Evolutionary conservation across 2,329 filamentous ascomycete genomes (phyloP).

Genomic region (Diaporthe velutina): DNA sequence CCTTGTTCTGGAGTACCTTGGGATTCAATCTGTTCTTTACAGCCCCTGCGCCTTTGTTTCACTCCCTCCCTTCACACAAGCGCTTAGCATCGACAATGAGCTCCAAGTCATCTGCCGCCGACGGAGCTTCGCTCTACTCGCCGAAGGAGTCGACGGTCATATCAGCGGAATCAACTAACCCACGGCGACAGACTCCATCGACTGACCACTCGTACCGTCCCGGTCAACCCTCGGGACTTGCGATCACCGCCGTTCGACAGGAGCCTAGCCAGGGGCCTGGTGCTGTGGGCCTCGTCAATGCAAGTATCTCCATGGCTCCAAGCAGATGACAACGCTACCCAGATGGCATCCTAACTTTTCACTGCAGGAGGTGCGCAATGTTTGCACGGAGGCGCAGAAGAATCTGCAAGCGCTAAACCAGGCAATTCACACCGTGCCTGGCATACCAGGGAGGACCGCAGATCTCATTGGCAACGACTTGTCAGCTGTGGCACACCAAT

Average conservation of each 20-base stretch:
- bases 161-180: slow-evolving; percentile 22
- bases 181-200: slow-evolving; percentile 12
- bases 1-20: background rate
- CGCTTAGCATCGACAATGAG: slow-evolving; percentile 25
- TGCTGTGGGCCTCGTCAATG: slow-evolving; percentile 17
- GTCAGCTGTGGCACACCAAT: slow-evolving; percentile 31
- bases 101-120: slow-evolving; percentile 12
- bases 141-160: background rate
- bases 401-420: slow-evolving; percentile 28
- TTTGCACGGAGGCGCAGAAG: slow-evolving; percentile 27
- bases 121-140: slow-evolving; percentile 15
- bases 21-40: slow-evolving; percentile 2
- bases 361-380: slow-evolving; percentile 32
- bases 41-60: background rate
- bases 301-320: background rate
- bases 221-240: background rate
- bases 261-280: background rate
- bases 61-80: background rate
- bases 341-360: background rate
- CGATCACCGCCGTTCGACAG: background rate
- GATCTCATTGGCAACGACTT: slow-evolving; percentile 36
- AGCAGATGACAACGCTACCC: too few species aligned
- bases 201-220: slow-evolving; percentile 22
- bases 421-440: slow-evolving; percentile 35
- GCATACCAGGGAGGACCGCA: slow-evolving; percentile 25